These are phyloP conservation scores for Talaromyces nanjingensis DNA, from an alignment of 495 filamentous ascomycete genomes.

Conservation along the genomic window DNA sequence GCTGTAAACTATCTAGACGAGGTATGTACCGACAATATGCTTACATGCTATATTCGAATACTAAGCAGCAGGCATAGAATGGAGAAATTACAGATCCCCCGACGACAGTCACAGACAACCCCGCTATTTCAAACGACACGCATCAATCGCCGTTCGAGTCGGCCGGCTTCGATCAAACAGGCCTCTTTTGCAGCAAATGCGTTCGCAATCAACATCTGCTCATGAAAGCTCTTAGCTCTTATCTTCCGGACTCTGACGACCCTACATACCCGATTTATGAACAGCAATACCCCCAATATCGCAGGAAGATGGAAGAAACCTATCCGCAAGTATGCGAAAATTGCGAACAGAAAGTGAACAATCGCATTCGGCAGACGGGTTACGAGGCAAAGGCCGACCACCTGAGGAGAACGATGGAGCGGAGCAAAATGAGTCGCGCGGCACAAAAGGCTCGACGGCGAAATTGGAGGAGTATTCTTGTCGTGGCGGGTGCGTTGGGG, in stretches of 20 bases:
- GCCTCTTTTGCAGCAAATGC: constrained; percentile 72
- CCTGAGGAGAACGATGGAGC: constrained; percentile 63
- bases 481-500: constrained; percentile 40
- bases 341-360: constrained; percentile 61
- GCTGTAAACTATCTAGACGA: constrained; percentile 76
- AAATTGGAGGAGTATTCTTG: constrained; percentile 46
- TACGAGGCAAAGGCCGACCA: constrained; percentile 78
- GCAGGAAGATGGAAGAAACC: constrained; percentile 57
- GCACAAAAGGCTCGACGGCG: constrained; percentile 28
- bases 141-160: constrained; percentile 26
- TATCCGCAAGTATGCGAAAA: constrained; percentile 80
- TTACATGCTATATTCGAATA: constrained; percentile 16
- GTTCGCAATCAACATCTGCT: constrained; percentile 76
- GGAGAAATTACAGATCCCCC: constrained; percentile 86
- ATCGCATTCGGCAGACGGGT: constrained; percentile 56
- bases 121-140: constrained; percentile 18
- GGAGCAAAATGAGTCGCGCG: constrained; percentile 43
- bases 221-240: constrained; percentile 57
- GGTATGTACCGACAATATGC: constrained; percentile 21
- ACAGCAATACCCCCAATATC: constrained; percentile 51
- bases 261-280: constrained; percentile 53
- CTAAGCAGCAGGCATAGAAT: constrained; percentile 41
- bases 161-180: constrained; percentile 29
- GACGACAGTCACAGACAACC: constrained; percentile 38
- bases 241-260: constrained; percentile 61